Conservation (phyloP, 2,329 filamentous ascomycete species). For the Nigrospora sphaerica region DNA sequence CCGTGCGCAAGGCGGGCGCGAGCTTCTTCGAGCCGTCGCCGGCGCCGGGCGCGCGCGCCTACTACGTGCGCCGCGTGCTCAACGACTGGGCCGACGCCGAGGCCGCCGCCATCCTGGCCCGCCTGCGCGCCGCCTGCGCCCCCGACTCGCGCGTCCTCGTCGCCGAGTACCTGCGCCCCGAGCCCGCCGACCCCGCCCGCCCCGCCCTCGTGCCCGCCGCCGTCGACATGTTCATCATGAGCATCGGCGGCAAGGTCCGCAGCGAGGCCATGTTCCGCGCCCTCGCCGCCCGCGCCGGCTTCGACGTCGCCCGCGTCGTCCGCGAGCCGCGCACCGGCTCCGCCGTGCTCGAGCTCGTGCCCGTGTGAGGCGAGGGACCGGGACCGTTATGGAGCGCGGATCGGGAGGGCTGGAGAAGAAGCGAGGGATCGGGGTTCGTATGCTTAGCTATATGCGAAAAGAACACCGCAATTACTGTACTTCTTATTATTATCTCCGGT, state of each 20-base stretch:
- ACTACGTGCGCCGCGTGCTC: not conserved
- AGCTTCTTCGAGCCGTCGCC: not conserved
- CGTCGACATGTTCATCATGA: conserved; percentile 3
- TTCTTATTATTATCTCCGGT: too few relatives aligned
- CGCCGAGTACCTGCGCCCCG: not conserved
- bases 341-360: conserved; percentile 2
- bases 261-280: not conserved
- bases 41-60: not conserved
- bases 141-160: conserved; percentile 1
- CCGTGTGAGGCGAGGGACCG: not conserved
- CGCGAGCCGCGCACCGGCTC: not conserved
- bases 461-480: too few relatives aligned
- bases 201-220: not conserved
- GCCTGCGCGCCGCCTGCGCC: not conserved
- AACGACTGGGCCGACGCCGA: conserved; percentile 1
- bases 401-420: too few relatives aligned
- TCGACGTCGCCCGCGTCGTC: not conserved
- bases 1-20: not conserved
- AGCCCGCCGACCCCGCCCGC: too few relatives aligned
- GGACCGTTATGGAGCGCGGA: too few relatives aligned
- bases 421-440: too few relatives aligned
- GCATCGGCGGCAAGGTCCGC: conserved; percentile 2
- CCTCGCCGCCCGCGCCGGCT: not conserved
- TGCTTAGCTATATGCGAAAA: too few relatives aligned
- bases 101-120: not conserved